A percentile compares a stretch with the other conserved stretches of the same genome.
These are phyloP conservation scores for Trametes cubensis DNA, from an alignment of 768 basidiomycete genomes.

Conservation along the genomic window DNA sequence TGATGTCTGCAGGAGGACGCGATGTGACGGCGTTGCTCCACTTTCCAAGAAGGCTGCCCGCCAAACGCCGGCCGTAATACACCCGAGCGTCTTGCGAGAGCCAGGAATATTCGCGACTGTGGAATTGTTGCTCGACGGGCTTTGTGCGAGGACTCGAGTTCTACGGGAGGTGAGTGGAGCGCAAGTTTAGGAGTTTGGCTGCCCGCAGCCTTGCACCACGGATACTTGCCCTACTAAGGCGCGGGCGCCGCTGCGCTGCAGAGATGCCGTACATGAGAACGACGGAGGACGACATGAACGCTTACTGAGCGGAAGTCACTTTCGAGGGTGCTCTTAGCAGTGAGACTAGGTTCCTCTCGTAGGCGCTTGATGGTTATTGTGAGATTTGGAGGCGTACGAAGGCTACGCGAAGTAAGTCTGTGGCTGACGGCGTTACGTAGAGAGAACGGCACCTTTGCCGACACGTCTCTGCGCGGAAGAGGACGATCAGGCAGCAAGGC, in stretches of 20 bases:
- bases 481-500: slow-evolving; percentile 12
- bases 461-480: background rate
- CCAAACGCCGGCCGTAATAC: slow-evolving; percentile 3
- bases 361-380: no score
- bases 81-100: background rate
- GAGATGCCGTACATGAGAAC: background rate
- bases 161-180: slow-evolving; percentile 12
- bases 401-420: background rate
- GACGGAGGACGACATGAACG: background rate
- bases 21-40: slow-evolving; percentile 11
- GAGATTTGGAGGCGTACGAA: no score
- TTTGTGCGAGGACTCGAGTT: slow-evolving; percentile 11
- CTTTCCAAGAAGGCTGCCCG: background rate
- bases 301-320: background rate
- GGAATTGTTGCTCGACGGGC: slow-evolving; percentile 1
- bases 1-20: slow-evolving; percentile 3
- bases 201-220: background rate
- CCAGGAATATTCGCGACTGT: slow-evolving; percentile 6
- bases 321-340: background rate
- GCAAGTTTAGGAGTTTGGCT: slow-evolving; percentile 6
- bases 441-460: background rate
- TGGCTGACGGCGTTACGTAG: background rate
- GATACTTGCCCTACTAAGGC: no score
- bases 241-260: background rate
- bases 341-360: no score